These are phyloP conservation scores for Aspergillus candidus DNA, from an alignment of 2,329 filamentous ascomycete genomes.

Conservation along the genomic window DNA sequence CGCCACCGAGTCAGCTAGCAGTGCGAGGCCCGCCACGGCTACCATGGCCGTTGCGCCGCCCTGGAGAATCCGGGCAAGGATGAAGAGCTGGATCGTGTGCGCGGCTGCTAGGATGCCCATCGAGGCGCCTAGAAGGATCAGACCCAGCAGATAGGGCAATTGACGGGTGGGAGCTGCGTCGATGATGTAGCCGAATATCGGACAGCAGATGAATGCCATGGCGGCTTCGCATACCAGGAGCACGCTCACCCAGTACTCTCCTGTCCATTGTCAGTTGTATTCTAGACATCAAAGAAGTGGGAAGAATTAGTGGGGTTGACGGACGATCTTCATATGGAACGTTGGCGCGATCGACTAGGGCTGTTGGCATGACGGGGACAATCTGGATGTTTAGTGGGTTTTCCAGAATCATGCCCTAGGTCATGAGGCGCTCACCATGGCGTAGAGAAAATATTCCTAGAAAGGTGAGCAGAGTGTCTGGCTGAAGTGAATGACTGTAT, in stretches of 20 bases:
- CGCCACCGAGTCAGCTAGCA: slow-evolving; percentile 55
- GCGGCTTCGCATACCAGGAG: slow-evolving; percentile 26
- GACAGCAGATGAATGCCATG: slow-evolving; percentile 22
- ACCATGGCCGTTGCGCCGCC: slow-evolving; percentile 54
- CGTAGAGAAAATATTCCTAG: slow-evolving; percentile 26
- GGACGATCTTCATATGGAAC: slow-evolving; percentile 22
- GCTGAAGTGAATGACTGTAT: too few species aligned
- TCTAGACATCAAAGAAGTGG: neutral
- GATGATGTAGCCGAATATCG: slow-evolving; percentile 24
- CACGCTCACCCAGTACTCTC: slow-evolving; percentile 25
- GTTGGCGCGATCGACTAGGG: slow-evolving; percentile 19
- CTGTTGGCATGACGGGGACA: slow-evolving; percentile 27
- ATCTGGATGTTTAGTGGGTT: slow-evolving; percentile 14
- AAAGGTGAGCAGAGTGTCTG: neutral
- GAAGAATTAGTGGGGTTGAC: slow-evolving; percentile 1
- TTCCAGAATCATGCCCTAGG: neutral
- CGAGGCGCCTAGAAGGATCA: slow-evolving; percentile 48
- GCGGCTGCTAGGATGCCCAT: slow-evolving; percentile 53
- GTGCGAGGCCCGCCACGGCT: slow-evolving; percentile 54
- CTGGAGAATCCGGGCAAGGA: slow-evolving; percentile 51
- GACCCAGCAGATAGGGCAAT: slow-evolving; percentile 52
- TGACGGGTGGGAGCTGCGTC: slow-evolving; percentile 40
- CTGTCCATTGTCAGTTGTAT: slow-evolving; percentile 6
- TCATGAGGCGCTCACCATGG: slow-evolving; percentile 18
- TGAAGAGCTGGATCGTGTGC: slow-evolving; percentile 42